A percentile compares a stretch with the other conserved stretches of the same genome.
phyloP scores from a whole-genome alignment of 2,329 filamentous ascomycete genomes.

The Metarhizium anisopliae region DNA sequence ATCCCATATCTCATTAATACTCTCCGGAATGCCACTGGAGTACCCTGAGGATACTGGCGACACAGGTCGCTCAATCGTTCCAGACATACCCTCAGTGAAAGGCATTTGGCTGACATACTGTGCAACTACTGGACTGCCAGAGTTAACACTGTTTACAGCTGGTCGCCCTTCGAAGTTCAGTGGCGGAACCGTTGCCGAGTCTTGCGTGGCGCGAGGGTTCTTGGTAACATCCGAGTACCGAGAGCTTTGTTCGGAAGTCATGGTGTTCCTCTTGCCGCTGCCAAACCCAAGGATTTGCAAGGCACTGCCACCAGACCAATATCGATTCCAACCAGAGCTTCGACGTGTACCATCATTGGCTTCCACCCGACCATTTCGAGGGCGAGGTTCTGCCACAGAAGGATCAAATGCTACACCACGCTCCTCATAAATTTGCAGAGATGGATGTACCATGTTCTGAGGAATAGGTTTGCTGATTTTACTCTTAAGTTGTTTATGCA shows the following conservation, averaged over 20 bases:
- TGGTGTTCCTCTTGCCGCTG: conserved; percentile 37
- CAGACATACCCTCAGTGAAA: conserved; percentile 48
- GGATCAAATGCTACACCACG: conserved; percentile 31
- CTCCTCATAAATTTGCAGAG: conserved; percentile 28
- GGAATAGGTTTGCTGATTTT: conserved; percentile 54
- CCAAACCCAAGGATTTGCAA: conserved; percentile 57
- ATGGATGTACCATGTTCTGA: conserved; percentile 27
- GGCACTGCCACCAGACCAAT: conserved; percentile 67
- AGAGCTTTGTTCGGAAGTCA: conserved; percentile 47
- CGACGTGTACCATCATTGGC: conserved; percentile 39
- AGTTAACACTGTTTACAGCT: conserved; percentile 56
- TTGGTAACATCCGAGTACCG: conserved; percentile 36
- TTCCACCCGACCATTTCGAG: conserved; percentile 22
- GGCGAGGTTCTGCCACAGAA: conserved; percentile 24
- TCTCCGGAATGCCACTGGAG: conserved; percentile 58
- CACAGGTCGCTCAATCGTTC: conserved; percentile 49
- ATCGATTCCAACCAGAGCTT: conserved; percentile 69
- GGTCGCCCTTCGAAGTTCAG: conserved; percentile 55
- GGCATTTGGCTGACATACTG: conserved; percentile 44
- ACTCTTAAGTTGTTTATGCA: conserved; percentile 55
- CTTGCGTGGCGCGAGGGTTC: conserved; percentile 43
- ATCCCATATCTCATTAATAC: conserved; percentile 49
- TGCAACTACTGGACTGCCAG: conserved; percentile 61
- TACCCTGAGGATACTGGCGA: conserved; percentile 45
- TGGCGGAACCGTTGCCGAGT: conserved; percentile 63